Evolutionary conservation across 2,329 filamentous ascomycete species (phyloP), one percentile per base, ranked within the genome.

Genomic region (Ceratocystis smalleyi): DNA sequence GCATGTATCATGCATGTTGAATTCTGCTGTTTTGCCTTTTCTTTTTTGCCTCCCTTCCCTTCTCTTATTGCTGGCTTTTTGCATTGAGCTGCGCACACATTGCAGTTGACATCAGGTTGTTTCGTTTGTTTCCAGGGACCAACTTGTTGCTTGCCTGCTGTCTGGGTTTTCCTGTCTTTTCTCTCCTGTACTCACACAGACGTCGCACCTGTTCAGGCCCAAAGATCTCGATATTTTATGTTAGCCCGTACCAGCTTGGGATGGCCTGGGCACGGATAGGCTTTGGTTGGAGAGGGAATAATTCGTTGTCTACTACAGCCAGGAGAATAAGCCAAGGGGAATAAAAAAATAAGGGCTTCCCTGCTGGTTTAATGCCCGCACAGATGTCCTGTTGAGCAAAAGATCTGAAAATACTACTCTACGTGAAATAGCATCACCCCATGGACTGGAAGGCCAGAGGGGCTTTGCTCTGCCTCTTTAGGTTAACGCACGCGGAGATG

Each of bases 181-280:
- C 22, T 32, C 27, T 27, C 5, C 4, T 55, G 24, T 27, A 55
- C 27, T 17, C 17, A 49, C 47, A 49, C 47, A 47, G 17, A 47
- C 22, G n/a, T 24, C 47, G 22, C n/a, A 51, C 22, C n/a, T 19
- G 12, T 5, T 24, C 7, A 19, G n/a, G 51, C 30, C 51, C 6
- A 55, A 55, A 55, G 51, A 55, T 55, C 51, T 55, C 51, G 51
- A 55, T 55, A 32, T 27, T 55, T 32, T 32, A 55, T 55, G 51
- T 22, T 27, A 24, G 22, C 51, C 51, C 30, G 27, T 12, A 55
- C 22, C n/a, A 19, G 7, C 45, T 22, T 49, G n/a, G n/a, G 3
- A 3, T 22, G n/a, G 47, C 19, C 45, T 35, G 32, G 32, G 32
- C 32, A 35, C 32, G 32, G 32, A 35, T 35, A 35, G 1, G 32